phyloP scores from a whole-genome alignment of 345 rosid genomes.

The Camelina neglecta region DNA sequence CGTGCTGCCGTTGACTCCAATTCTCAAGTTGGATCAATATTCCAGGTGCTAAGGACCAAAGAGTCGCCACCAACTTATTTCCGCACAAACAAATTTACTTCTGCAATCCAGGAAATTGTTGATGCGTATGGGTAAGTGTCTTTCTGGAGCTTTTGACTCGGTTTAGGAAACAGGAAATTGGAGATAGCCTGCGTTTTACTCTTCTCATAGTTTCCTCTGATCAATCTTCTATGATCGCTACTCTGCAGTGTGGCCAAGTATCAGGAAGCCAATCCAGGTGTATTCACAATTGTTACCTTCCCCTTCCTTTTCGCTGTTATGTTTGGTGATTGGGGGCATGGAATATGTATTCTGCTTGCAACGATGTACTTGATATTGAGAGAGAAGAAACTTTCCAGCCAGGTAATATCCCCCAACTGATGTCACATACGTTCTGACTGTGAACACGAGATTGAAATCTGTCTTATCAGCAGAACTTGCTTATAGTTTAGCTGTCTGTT shows the following conservation, averaged over 20 bases:
- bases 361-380: slow-evolving; percentile 61
- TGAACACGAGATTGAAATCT: too few species aligned
- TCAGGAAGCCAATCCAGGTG: slow-evolving; percentile 97
- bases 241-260: slow-evolving; percentile 87
- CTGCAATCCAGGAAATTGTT: slow-evolving; percentile 92
- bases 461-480: slow-evolving; percentile 8
- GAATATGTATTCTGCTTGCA: slow-evolving; percentile 90
- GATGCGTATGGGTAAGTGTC: slow-evolving; percentile 89
- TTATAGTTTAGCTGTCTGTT: slow-evolving; percentile 55
- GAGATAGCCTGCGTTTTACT: slow-evolving; percentile 16
- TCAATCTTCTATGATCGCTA: slow-evolving; percentile 15
- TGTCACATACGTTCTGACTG: neutral
- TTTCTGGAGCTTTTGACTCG: slow-evolving; percentile 19
- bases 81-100: slow-evolving; percentile 77
- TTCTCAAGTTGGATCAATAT: slow-evolving; percentile 86
- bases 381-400: slow-evolving; percentile 92
- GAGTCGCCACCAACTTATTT: slow-evolving; percentile 90
- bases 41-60: slow-evolving; percentile 75
- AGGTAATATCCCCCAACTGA: slow-evolving; percentile 54
- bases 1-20: slow-evolving; percentile 87
- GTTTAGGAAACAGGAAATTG: slow-evolving; percentile 10
- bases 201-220: slow-evolving; percentile 20
- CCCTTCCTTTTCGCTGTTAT: slow-evolving; percentile 98
- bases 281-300: slow-evolving; percentile 82
- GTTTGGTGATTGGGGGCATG: slow-evolving; percentile 99